Evolutionary conservation across 306 rosid species (phyloP), one percentile per base, ranked within the genome.

Genomic region (Astragalus membranaceus): DNA sequence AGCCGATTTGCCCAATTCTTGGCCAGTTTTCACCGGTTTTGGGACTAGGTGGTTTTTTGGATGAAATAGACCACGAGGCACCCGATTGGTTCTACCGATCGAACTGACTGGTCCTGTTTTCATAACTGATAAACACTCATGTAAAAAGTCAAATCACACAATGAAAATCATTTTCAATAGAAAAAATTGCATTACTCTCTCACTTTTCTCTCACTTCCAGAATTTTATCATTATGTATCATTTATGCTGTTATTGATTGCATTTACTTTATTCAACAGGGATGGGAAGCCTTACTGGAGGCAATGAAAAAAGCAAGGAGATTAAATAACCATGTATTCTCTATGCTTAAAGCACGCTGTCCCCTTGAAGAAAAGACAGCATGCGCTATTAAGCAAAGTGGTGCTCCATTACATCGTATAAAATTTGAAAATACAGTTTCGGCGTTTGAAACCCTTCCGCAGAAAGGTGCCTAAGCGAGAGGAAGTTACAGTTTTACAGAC

Each of bases 311-410:
- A 76, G 97, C 98, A 10, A 84, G 98, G 84, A 85, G 98, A 85
- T 59, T 93, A 79, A 93, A 93, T 87, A 93, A 93, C 75, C 98
- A 93, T 47, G 98, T 93, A 39, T 93, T 93, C 81, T 90, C 97
- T 69, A 94, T 94, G 97, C 84, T 94, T 76, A 94, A 88, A 82
- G 97, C 97, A 6, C 97, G 98, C 32, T 94, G 98, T 58, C 98
- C 98, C 5, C 94, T 94, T 52, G 98, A 94, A 79, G 98, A 94
- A 81, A 94, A 90, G 81, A 94, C 96, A 57, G 98, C 98, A 16
- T 94, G 98, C 64, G 98, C 97, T 48, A 94, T 94, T 60, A 94
- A 94, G 81, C 98, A 88, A 81, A 94, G 98, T 32, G 97, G 98
- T 26, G 98, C 98, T 69, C 98, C 98, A 54, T 68, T 94, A 32